Conservation (phyloP, 1,139 yeast species). For the Eremothecium gossypii region DNA sequence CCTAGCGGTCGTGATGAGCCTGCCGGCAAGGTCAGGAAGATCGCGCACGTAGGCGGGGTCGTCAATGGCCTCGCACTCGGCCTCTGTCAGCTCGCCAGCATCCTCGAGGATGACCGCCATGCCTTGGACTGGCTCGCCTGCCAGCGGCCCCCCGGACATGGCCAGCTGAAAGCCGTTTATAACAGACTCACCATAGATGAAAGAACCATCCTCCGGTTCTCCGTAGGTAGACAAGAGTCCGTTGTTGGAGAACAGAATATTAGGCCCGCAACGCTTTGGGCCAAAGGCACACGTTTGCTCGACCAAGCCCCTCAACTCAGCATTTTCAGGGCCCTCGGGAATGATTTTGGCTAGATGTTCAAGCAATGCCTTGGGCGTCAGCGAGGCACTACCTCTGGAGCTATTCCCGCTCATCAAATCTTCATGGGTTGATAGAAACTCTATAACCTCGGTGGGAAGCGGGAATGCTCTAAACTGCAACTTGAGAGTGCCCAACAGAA, state of each 20-base stretch:
- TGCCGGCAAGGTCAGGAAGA: slow-evolving; percentile 45
- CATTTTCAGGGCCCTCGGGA: slow-evolving; percentile 22
- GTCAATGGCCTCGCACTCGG: slow-evolving; percentile 27
- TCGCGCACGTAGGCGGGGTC: slow-evolving; percentile 26
- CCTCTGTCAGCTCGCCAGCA: slow-evolving; percentile 31
- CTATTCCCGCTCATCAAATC: slow-evolving; percentile 16
- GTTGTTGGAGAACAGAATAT: slow-evolving; percentile 50
- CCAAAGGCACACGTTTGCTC: slow-evolving; percentile 61
- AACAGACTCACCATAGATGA: slow-evolving; percentile 56
- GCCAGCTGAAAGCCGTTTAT: slow-evolving; percentile 83
- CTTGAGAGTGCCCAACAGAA: slow-evolving; percentile 42
- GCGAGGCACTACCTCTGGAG: neutral
- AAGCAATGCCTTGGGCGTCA: neutral
- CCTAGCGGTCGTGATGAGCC: slow-evolving; percentile 63
- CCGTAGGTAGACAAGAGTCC: slow-evolving; percentile 32
- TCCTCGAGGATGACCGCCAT: slow-evolving; percentile 46
- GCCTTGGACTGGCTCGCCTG: slow-evolving; percentile 84
- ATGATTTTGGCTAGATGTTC: slow-evolving; percentile 32
- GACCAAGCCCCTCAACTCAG: slow-evolving; percentile 23
- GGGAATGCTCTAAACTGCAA: slow-evolving; percentile 45
- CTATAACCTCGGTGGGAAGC: slow-evolving; percentile 42
- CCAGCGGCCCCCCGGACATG: slow-evolving; percentile 75
- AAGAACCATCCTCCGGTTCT: slow-evolving; percentile 20
- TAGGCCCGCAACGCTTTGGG: slow-evolving; percentile 69
- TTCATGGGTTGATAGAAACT: slow-evolving; percentile 44